Percentiles rank a stretch among this genome's conserved stretches.
Conservation (phyloP, 306 rosid species). For the Carpinus fangiana region DNA sequence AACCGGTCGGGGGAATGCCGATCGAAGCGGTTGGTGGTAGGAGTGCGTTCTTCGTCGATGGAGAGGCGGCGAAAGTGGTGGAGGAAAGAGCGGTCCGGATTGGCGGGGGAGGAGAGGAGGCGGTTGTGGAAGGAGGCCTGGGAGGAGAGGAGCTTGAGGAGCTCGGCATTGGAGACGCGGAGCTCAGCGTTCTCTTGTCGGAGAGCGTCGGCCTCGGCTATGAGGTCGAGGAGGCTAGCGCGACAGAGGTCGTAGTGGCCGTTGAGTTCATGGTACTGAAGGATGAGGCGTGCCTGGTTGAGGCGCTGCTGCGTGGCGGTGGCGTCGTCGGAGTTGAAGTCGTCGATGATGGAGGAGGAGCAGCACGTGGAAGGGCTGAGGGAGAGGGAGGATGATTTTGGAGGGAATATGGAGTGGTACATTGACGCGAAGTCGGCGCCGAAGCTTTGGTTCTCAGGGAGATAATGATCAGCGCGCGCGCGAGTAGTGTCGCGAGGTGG, state of each 20-base stretch:
- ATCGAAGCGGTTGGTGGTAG: slow-evolving; percentile 34
- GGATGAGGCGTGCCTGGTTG: slow-evolving; percentile 43
- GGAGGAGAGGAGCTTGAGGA: slow-evolving; percentile 44
- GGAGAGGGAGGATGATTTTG: slow-evolving; percentile 37
- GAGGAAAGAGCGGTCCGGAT: slow-evolving; percentile 12
- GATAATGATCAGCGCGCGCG: background rate
- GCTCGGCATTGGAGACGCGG: slow-evolving; percentile 40
- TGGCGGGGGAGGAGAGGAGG: slow-evolving; percentile 24
- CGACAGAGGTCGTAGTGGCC: slow-evolving; percentile 37
- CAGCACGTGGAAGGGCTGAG: slow-evolving; percentile 46
- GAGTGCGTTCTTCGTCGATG: slow-evolving; percentile 37
- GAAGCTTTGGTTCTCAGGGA: slow-evolving; percentile 25
- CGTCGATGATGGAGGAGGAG: slow-evolving; percentile 22
- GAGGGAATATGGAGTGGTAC: slow-evolving; percentile 43
- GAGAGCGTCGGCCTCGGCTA: slow-evolving; percentile 32
- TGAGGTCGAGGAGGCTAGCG: slow-evolving; percentile 32
- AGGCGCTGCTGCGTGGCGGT: slow-evolving; percentile 36
- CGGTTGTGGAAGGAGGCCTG: slow-evolving; percentile 29
- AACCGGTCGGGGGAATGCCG: slow-evolving; percentile 16
- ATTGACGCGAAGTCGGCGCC: slow-evolving; percentile 35
- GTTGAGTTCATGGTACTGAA: slow-evolving; percentile 37
- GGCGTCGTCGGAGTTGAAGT: background rate
- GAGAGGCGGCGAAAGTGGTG: slow-evolving; percentile 22
- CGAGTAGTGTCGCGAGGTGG: background rate
- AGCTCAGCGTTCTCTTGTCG: slow-evolving; percentile 46